phyloP scores from a whole-genome alignment of 2,329 filamentous ascomycete species.

The Fusarium pininemorale region DNA sequence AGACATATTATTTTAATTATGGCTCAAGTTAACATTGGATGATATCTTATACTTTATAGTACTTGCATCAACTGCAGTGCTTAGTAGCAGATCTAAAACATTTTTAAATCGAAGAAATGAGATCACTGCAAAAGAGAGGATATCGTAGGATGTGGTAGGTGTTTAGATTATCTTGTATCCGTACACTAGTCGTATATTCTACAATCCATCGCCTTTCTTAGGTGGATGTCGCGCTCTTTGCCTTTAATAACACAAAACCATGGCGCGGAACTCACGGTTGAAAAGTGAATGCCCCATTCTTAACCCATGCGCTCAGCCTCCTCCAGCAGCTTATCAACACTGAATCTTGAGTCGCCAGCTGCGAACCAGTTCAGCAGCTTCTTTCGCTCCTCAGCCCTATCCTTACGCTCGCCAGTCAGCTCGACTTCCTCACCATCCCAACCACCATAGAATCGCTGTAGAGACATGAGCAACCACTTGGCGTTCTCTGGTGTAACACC shows the following conservation, averaged over 20 bases:
- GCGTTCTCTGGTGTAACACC: slow-evolving; percentile 84
- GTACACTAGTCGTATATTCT: slow-evolving; percentile 19
- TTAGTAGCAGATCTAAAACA: too few species aligned
- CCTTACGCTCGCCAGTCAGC: slow-evolving; percentile 54
- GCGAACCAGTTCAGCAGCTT: slow-evolving; percentile 84
- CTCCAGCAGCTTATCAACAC: slow-evolving; percentile 83
- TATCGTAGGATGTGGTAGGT: neutral
- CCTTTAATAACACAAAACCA: neutral
- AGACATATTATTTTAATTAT: neutral
- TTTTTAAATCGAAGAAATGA: neutral
- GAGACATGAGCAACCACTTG: slow-evolving; percentile 88
- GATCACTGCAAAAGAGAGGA: slow-evolving; percentile 49
- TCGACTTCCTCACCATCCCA: slow-evolving; percentile 58
- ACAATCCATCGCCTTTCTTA: slow-evolving; percentile 13
- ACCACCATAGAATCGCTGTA: slow-evolving; percentile 92
- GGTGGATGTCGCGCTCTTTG: neutral
- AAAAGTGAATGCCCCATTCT: neutral
- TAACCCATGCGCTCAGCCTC: slow-evolving; percentile 83
- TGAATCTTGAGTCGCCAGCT: slow-evolving; percentile 80
- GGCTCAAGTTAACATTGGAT: neutral
- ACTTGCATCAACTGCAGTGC: neutral
- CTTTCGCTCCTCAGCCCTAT: slow-evolving; percentile 70
- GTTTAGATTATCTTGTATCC: neutral
- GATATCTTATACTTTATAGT: neutral
- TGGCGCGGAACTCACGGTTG: neutral